Percentiles rank a stretch among this genome's conserved stretches.
Conservation (phyloP, 306 rosid species). For the Sicyos baderoa region DNA sequence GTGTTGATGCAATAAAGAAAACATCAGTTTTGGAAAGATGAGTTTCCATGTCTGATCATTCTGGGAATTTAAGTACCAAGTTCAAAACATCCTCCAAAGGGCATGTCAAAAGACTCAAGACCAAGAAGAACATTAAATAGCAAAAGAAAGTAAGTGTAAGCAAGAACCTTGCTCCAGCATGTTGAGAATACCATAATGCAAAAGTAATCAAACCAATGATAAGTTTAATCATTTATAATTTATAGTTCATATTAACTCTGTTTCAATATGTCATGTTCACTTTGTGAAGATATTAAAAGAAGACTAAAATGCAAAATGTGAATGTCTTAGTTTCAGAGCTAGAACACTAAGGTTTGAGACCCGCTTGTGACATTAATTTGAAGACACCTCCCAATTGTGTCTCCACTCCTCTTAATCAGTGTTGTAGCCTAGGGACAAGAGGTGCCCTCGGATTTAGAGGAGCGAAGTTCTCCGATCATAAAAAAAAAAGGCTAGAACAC, state of each 20-base stretch:
- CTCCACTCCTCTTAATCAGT: too few relatives aligned
- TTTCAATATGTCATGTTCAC: not conserved
- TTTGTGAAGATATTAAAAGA: not conserved
- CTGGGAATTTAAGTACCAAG: not conserved
- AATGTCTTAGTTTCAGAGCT: not conserved
- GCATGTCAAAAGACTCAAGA: not conserved
- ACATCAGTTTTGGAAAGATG: not conserved
- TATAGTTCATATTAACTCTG: not conserved
- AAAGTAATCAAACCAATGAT: not conserved
- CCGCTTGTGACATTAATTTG: too few relatives aligned
- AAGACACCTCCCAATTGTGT: too few relatives aligned
- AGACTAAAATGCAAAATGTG: not conserved
- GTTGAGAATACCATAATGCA: not conserved
- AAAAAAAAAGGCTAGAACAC: not conserved
- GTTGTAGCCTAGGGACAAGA: too few relatives aligned
- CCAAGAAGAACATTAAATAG: not conserved
- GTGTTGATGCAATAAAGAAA: conserved; percentile 14
- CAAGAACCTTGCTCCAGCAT: not conserved
- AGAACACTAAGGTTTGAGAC: too few relatives aligned
- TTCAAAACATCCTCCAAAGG: not conserved
- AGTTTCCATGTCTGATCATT: not conserved
- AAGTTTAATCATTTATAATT: not conserved
- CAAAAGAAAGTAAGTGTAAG: not conserved
- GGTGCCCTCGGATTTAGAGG: too few relatives aligned
- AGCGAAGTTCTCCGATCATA: too few relatives aligned